These are phyloP conservation scores for Colletotrichum gigasporum DNA, from an alignment of 2,329 filamentous ascomycete species.

Conservation along the genomic window DNA sequence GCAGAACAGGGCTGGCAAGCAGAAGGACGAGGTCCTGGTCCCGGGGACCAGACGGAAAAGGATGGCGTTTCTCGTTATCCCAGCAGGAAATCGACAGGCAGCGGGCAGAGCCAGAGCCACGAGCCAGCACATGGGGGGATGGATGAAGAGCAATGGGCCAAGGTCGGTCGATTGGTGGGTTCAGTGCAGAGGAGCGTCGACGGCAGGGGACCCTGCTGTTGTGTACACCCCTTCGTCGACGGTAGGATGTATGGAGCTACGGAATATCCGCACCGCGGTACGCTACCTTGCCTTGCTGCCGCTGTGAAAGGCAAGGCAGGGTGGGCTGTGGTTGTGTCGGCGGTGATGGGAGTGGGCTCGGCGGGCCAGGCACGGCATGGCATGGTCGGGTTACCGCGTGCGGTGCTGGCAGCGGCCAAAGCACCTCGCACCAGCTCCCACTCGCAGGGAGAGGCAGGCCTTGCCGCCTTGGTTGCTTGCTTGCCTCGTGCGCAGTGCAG, in stretches of 20 bases:
- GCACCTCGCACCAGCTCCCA: no score
- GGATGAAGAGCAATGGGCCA: no score
- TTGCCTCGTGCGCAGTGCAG: conserved; percentile 22
- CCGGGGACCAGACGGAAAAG: conserved; percentile 24
- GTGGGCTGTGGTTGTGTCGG: not conserved
- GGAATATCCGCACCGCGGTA: no score
- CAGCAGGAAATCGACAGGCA: not conserved
- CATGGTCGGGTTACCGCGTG: conserved; percentile 15
- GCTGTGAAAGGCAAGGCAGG: no score
- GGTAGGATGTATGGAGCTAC: no score
- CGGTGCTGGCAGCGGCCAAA: conserved; percentile 18
- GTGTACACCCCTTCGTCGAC: no score
- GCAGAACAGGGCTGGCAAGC: not conserved
- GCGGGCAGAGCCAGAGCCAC: conserved; percentile 2
- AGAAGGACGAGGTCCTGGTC: not conserved
- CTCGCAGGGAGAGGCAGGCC: no score
- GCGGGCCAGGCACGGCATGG: not conserved
- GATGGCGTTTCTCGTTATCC: conserved; percentile 20
- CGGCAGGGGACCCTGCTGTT: no score
- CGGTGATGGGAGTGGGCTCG: not conserved
- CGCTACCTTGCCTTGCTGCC: no score
- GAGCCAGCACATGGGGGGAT: not conserved
- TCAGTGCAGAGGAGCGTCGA: no score
- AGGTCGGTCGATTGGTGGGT: no score
- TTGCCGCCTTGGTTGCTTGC: not conserved